Evolutionary conservation across 768 basidiomycete genomes (phyloP), one percentile per base, ranked within the genome.

Genomic region (Amanita rimosa): DNA sequence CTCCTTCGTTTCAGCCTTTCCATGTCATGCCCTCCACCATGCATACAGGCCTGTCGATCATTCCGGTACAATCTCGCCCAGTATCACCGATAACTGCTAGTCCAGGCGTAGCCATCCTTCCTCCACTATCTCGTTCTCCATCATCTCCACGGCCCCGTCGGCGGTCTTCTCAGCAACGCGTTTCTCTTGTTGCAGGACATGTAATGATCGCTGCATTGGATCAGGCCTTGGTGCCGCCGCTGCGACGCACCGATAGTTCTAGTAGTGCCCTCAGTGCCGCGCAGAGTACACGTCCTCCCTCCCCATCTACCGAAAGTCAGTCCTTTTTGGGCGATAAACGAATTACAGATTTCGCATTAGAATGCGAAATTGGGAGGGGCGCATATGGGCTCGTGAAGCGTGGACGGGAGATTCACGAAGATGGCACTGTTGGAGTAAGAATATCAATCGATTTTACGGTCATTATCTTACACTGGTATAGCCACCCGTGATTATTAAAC

Each of bases 371-470:
- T 21, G 95, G 95, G 11, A 76, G 90, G 49, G 95, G 94, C 8
- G 95, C 95, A 9, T 97, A 97, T 63, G 95, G 95, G 2, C 72
- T 97, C 37, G 95, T 99, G 34, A 93, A 95, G 64, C 75, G 89
- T 48, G 95, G 81, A 1, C 75, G 87, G 53, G 88, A 93, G 60
- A 83, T 83, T 55, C 74, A 72, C 33, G 58, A 71, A 6, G 83
- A 89, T 62, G 89, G 88, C 4, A 72, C 79, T 35, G 67, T 84
- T n/a, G 95, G 95, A 57, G 92, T 94, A 65, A 75, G 90, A 59
- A 55, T 35, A 16, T 44, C 33, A 52, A 56, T 56, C 45, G 38
- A 22, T 45, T 35, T 40, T 48, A 50, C 51, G 53, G 53, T 56
- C 49, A 36, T 42, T 48, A 44, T 51, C 56, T 60, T 53, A 59